Evolutionary conservation across 768 basidiomycete species (phyloP), one percentile per base, ranked within the genome.

Genomic region (Suillus luteus): DNA sequence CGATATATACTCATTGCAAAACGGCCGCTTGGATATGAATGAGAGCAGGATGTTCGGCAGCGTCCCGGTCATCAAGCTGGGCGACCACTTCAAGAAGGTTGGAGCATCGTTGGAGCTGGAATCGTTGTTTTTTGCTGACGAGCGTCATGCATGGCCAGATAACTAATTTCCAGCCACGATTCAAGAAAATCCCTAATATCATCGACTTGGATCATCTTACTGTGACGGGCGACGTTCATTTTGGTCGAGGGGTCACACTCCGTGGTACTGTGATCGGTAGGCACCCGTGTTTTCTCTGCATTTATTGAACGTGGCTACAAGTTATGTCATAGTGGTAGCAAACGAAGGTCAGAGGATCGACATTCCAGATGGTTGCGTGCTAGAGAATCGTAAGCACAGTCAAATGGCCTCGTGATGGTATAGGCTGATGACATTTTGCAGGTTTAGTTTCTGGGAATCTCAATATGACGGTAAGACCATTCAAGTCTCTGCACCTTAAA

Each of bases 81-180:
- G 95, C 52, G 93, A 95, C 76, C 91, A 92, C 75, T 97, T 99
- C 87, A 97, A 96, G 85, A 96, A 93, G 86, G 91, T 92, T 62
- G 55, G 76, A 52, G 17, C 41, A 51, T 33, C 27, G 48, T n/a
- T 33, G 12, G 8, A 4, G 11, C 44, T 64, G 33, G 37, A 14
- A 60, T n/a, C 44, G 33, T 48, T 57, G 46, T 61, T 27, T 38
- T 10, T 38, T 10, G 22, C 55, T 55, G 22, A 55, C 41, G 27
- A 15, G 33, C 35, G 52, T 35, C 15, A 57, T 51, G 48, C 33
- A 22, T 31, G 10, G 46, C 55, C 64, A 89, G 89, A 91, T 93
- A 64, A 86, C 86, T 69, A 85, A 93, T 74, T 96, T 96, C 83
- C 92, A 95, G 80, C 92, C 93, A 77, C 88, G 95, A 57, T 96